Percentiles rank a stretch among this genome's conserved stretches.
phyloP scores from a whole-genome alignment of 768 basidiomycete species.

The Grammothele lineata region DNA sequence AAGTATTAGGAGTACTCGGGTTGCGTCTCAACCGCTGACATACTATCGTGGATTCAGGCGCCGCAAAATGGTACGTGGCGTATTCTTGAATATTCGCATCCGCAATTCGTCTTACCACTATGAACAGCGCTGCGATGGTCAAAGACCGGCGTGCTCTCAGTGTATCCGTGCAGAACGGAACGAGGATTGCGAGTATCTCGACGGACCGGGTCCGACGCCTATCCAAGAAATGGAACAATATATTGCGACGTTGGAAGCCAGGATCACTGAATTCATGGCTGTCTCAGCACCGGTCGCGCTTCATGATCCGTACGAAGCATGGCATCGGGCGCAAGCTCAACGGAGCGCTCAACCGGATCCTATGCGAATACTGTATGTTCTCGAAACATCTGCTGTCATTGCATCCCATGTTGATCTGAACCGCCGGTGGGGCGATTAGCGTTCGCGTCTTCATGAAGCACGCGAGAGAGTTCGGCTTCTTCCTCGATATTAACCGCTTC shows the following conservation, averaged over 20 bases:
- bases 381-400: too few relatives aligned
- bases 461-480: constrained; percentile 59
- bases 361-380: constrained; percentile 10
- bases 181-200: constrained; percentile 70
- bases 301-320: constrained; percentile 23
- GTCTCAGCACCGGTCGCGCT: constrained; percentile 18
- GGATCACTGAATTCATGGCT: constrained; percentile 33
- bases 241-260: constrained; percentile 48
- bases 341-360: constrained; percentile 8
- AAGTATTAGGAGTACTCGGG: too few relatives aligned
- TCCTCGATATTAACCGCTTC: constrained; percentile 50
- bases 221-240: constrained; percentile 60
- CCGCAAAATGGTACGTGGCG: constrained; percentile 41
- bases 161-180: constrained; percentile 55
- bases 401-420: too few relatives aligned
- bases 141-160: constrained; percentile 59
- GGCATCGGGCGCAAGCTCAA: constrained; percentile 3
- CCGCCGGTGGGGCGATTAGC: too few relatives aligned
- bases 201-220: constrained; percentile 55
- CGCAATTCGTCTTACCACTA: too few relatives aligned
- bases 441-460: constrained; percentile 44
- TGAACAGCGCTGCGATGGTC: constrained; percentile 61
- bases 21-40: too few relatives aligned
- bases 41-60: too few relatives aligned
- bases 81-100: too few relatives aligned